phyloP scores from a whole-genome alignment of 805 yeast species.

The Jamesozyma lodderae region DNA sequence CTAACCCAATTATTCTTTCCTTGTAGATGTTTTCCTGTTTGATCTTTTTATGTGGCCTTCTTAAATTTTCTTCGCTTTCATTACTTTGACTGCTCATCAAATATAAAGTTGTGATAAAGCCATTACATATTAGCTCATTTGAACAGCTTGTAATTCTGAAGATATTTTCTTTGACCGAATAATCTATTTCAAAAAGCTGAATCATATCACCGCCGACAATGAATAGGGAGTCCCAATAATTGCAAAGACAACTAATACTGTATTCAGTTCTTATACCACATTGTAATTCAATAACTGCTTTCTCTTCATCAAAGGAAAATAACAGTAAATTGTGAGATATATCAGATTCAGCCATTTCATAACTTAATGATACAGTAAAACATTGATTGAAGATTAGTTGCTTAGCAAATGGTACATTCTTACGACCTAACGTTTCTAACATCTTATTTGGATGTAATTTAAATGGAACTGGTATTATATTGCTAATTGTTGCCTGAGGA shows the following conservation, averaged over 20 bases:
- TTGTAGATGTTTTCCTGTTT: not conserved
- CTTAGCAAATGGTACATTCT: slow-evolving; percentile 25
- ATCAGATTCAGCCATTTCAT: slow-evolving; percentile 28
- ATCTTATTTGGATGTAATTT: not conserved
- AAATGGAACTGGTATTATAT: slow-evolving; percentile 14
- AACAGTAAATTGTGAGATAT: slow-evolving; percentile 25
- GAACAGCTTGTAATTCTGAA: slow-evolving; percentile 25
- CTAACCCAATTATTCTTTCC: not conserved
- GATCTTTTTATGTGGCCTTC: not conserved
- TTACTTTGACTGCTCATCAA: not conserved
- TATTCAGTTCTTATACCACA: slow-evolving; percentile 15
- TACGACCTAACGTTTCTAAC: not conserved
- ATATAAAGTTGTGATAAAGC: slow-evolving; percentile 9
- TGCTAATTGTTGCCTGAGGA: slow-evolving; percentile 18
- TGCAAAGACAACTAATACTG: slow-evolving; percentile 18
- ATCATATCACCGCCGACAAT: slow-evolving; percentile 29
- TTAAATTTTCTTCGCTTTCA: not conserved
- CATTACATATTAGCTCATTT: slow-evolving; percentile 11
- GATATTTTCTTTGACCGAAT: slow-evolving; percentile 29
- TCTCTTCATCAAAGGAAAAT: slow-evolving; percentile 30
- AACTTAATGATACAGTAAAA: slow-evolving; percentile 30
- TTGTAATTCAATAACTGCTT: slow-evolving; percentile 26
- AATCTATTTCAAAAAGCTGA: slow-evolving; percentile 27
- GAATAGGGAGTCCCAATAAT: slow-evolving; percentile 23
- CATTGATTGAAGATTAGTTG: slow-evolving; percentile 30